phyloP scores from a whole-genome alignment of 1,139 yeast genomes.

The Meyerozyma carpophila region DNA sequence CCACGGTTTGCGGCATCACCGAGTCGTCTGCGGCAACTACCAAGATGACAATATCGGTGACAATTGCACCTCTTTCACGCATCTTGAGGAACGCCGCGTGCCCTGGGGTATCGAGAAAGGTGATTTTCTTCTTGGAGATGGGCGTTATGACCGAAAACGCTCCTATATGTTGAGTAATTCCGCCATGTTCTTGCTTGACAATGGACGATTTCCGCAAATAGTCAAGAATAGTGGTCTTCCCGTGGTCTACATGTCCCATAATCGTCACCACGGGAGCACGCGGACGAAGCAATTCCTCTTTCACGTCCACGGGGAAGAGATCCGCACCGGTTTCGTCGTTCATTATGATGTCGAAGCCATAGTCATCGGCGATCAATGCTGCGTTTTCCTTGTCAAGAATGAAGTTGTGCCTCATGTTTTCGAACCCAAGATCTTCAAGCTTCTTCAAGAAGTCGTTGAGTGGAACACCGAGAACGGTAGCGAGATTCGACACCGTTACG shows the following conservation, averaged over 20 bases:
- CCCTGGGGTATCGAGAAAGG: constrained; percentile 96
- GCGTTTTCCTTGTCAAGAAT: constrained; percentile 86
- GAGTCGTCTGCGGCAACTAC: constrained; percentile 99
- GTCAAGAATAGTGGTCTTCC: constrained; percentile 91
- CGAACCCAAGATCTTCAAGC: constrained; percentile 68
- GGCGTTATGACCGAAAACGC: constrained; percentile 88
- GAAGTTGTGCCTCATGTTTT: constrained; percentile 67
- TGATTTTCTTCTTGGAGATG: constrained; percentile 65
- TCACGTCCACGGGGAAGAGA: constrained; percentile 44
- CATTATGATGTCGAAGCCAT: constrained; percentile 63
- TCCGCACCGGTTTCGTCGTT: constrained; percentile 62
- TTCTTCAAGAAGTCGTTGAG: constrained; percentile 54
- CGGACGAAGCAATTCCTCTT: constrained; percentile 44
- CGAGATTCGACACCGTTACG: constrained; percentile 68
- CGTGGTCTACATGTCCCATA: constrained; percentile 99
- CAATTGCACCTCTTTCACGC: constrained; percentile 94
- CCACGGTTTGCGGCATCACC: constrained; percentile 95
- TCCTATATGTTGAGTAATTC: constrained; percentile 97
- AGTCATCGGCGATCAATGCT: constrained; percentile 80
- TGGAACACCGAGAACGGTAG: constrained; percentile 64
- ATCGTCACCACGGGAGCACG: constrained; percentile 95
- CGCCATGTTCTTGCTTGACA: constrained; percentile 86
- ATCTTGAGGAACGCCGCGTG: constrained; percentile 95
- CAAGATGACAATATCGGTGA: constrained; percentile 85
- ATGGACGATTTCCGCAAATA: constrained; percentile 77